phyloP scores from a whole-genome alignment of 306 rosid species.

The Benincasa hispida region DNA sequence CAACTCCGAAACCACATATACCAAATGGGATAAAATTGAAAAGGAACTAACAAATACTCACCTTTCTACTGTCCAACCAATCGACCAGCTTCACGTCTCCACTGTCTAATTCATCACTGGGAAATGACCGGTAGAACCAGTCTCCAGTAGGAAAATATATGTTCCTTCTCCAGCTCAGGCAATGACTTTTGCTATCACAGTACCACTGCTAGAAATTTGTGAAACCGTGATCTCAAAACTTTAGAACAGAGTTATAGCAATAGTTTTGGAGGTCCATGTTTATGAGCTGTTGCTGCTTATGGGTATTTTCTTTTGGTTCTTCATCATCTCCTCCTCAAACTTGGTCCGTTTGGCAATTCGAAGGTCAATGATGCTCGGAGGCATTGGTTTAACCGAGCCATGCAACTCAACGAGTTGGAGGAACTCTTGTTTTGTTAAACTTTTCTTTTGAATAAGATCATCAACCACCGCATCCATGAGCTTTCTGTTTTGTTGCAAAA shows the following conservation, averaged over 20 bases:
- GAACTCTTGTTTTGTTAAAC: constrained; percentile 65
- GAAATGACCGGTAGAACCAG: background rate
- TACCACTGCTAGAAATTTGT: background rate
- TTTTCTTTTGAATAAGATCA: constrained; percentile 75
- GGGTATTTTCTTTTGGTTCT: constrained; percentile 16
- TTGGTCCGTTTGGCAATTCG: constrained; percentile 45
- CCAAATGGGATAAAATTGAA: background rate
- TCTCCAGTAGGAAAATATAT: background rate
- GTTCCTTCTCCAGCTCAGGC: background rate
- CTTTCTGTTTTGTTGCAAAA: constrained; percentile 46
- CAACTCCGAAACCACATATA: background rate
- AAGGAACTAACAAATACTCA: background rate
- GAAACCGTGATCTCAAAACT: background rate
- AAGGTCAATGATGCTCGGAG: constrained; percentile 55
- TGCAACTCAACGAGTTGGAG: constrained; percentile 53
- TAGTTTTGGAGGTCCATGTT: background rate
- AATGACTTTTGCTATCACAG: background rate
- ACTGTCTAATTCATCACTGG: background rate
- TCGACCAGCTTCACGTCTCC: background rate
- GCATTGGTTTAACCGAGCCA: constrained; percentile 48
- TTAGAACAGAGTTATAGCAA: background rate
- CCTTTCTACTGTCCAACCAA: background rate
- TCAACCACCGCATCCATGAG: constrained; percentile 73
- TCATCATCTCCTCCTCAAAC: constrained; percentile 30
- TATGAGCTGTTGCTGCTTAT: background rate